A percentile compares a stretch with the other conserved stretches of the same genome.
phyloP scores from a whole-genome alignment of 768 basidiomycete genomes.

The Kwoniella botswanensis region DNA sequence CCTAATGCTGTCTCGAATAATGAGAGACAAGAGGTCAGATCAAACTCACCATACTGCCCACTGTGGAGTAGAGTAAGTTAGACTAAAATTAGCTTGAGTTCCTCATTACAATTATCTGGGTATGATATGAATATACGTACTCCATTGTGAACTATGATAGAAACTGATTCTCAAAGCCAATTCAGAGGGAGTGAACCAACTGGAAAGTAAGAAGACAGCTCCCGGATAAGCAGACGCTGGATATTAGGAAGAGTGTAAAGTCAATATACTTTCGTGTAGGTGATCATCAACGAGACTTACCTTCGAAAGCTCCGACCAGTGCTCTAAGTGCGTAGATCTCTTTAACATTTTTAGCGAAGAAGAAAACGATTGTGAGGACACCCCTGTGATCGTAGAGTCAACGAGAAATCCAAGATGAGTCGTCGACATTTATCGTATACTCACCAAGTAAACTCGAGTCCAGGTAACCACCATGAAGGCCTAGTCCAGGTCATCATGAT shows the following conservation, averaged over 20 bases:
- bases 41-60: constrained; percentile 2
- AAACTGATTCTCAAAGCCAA: background rate
- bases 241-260: background rate
- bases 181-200: constrained; percentile 7
- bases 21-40: background rate
- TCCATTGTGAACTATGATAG: constrained; percentile 1
- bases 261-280: no score
- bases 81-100: background rate
- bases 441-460: constrained; percentile 21
- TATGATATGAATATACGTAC: background rate
- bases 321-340: constrained; percentile 42
- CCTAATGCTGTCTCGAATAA: background rate
- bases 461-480: constrained; percentile 39
- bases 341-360: constrained; percentile 18
- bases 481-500: constrained; percentile 44
- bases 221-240: constrained; percentile 46
- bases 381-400: constrained; percentile 23
- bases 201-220: constrained; percentile 32
- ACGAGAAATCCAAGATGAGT: no score
- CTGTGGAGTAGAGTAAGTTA: background rate
- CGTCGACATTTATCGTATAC: background rate
- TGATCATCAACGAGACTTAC: background rate
- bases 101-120: no score
- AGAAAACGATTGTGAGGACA: constrained; percentile 31
- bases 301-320: constrained; percentile 45